Base-by-base conservation (phyloP, 805 yeast genomes). In the Ogataea pilisensis region DNA sequence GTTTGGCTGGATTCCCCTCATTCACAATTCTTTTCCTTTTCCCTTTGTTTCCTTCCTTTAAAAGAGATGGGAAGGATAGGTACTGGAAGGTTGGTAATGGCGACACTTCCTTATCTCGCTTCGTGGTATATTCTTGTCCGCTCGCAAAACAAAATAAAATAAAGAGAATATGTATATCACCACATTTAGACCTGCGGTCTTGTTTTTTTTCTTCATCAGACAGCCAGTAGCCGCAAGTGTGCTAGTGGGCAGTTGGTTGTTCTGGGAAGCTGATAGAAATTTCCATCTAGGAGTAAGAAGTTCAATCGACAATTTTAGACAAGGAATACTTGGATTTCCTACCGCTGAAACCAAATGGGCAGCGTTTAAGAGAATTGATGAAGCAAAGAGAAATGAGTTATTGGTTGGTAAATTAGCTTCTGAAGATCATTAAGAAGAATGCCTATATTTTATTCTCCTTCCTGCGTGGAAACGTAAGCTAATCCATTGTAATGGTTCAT, bases 231-330 rank as follows among this genome's bases (percentile, higher is more conserved):
- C 67, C 12, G 68, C 68, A 12, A 49, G 55, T 2, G 37, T 58
- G 14, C 35, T 65, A 16, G 56, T 54, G 9, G 60, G 63, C 3
- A 45, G 57, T n/a, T 63, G 58, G 55, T 52, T 55, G 11, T 52
- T 63, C 35, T 65, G 66, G 63, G 68, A 65, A 47, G 60, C 60
- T 5, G 69, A 65, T 46, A 53, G 65, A 45, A 54, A 52, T 48
- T 46, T 54, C 27, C 52, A 51, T 18, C 48, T 54, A 39, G 69
- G 68, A 21, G 37, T 65, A 29, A 58, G 64, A 46, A 53, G 53
- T 8, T 36, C 54, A 6, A 37, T 64, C 35, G 54, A 51, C 35
- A 31, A 40, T 8, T 46, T 51, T 48, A 60, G 62, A 51, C 61
- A 61, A 41, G 35, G 39, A 8, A 35, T 54, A 2, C 43, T 64